phyloP scores from a whole-genome alignment of 805 yeast species.

The Teunomyces pallodes region DNA sequence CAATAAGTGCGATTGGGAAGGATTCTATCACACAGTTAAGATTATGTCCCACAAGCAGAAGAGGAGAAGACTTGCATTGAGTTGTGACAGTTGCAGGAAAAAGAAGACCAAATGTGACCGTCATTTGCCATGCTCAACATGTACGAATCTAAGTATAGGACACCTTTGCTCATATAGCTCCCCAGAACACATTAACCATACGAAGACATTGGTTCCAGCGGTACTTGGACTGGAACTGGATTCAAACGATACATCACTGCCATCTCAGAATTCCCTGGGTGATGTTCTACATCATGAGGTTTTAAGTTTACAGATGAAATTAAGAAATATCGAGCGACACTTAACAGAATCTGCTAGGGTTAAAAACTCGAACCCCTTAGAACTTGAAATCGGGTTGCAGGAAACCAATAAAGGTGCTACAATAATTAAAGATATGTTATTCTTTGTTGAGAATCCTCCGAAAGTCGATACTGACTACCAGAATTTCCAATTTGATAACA shows the following conservation, averaged over 20 bases:
- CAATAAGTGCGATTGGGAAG: no score
- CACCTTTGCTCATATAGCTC: slow-evolving; percentile 10
- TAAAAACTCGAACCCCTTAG: not conserved
- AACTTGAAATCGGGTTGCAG: not conserved
- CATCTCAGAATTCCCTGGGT: no score
- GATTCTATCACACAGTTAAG: no score
- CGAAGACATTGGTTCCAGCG: not conserved
- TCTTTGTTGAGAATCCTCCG: slow-evolving; percentile 5
- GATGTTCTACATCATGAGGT: slow-evolving; percentile 3
- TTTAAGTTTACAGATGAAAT: slow-evolving; percentile 4
- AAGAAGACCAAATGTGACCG: slow-evolving; percentile 46
- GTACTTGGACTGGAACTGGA: no score
- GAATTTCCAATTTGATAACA: slow-evolving; percentile 7
- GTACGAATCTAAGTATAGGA: slow-evolving; percentile 9
- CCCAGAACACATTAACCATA: slow-evolving; percentile 11
- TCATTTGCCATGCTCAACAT: slow-evolving; percentile 28
- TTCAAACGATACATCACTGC: no score
- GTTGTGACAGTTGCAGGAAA: slow-evolving; percentile 47
- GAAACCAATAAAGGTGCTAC: not conserved
- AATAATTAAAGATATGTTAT: not conserved
- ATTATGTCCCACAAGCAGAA: slow-evolving; percentile 9
- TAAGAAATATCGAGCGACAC: slow-evolving; percentile 7
- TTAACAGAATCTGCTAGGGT: not conserved
- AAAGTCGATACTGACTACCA: slow-evolving; percentile 1
- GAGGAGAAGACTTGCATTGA: slow-evolving; percentile 43